Base-by-base conservation (phyloP, 768 basidiomycete species). In the Suillus fuscotomentosus region DNA sequence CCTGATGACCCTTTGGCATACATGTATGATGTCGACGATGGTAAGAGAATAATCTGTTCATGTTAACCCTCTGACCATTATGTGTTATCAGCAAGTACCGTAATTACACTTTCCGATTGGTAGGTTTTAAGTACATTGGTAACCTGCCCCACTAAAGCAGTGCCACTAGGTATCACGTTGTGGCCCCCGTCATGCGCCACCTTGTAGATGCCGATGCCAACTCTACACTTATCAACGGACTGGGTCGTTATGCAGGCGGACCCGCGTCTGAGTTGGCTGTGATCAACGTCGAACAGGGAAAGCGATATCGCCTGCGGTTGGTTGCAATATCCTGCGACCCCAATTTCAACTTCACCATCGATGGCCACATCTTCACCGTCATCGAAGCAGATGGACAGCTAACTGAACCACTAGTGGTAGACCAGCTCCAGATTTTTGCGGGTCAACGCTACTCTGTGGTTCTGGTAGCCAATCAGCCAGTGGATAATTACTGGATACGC, bases 401-500 rank as follows among this genome's bases (percentile, higher is more conserved):
- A 63, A 71, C 74, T 7, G 64, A 77, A 59, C 82, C 84, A 0
- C 62, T 79, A 7, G 68, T 67, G 3, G 83, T 83, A 3, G 81
- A 83, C 61, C 70, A 70, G 31, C 70, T 80, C 27, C 69, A 77
- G 5, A 73, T 82, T 61, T 74, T 73, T 56, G 78, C 79, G 13
- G 81, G 67, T 60, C 75, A 75, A 45, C 65, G 76, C 20, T 76
- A 74, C 61, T 75, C 74, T 27, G 68, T 76, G 41, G 65, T 77
- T 50, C 68, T 75, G 31, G 64, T 65, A 9, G 78, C 77, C 17
- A 69, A 78, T 55, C 73, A 78, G 53, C 45, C 72, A 0, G 68
- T 77, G 5, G 72, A 64, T 39, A 79, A 79, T 63, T 65, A 88
- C 72, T 88, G 84, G 84, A 78, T 86, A 24, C 80, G 82, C 20